Percentiles rank a stretch among this genome's conserved stretches.
Conservation (phyloP, 2,329 filamentous ascomycete species). For the Claviceps pazoutovae region DNA sequence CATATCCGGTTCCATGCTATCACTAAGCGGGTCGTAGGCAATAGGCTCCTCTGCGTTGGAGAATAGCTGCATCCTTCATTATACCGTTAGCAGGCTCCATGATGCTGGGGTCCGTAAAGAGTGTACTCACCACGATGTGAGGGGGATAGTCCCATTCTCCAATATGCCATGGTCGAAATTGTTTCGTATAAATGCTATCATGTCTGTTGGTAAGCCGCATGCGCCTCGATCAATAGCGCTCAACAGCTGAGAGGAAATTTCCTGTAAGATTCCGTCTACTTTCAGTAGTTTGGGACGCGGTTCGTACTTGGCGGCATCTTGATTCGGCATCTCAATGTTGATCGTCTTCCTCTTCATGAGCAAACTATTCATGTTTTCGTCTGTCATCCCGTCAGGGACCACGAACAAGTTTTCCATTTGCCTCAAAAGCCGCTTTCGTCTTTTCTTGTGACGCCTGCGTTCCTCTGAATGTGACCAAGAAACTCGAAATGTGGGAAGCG, state of each 20-base stretch:
- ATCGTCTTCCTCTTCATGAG: background rate
- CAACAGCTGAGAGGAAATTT: conserved; percentile 10
- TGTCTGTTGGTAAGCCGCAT: conserved; percentile 13
- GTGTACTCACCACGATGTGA: conserved; percentile 21
- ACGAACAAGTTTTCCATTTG: conserved; percentile 20
- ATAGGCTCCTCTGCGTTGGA: background rate
- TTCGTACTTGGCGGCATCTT: background rate
- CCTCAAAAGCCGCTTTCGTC: conserved; percentile 15
- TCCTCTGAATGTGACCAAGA: conserved; percentile 14
- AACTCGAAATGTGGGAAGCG: conserved; percentile 15
- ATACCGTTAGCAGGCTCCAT: background rate
- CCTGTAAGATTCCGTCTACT: conserved; percentile 11
- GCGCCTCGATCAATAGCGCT: conserved; percentile 7
- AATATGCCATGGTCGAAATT: conserved; percentile 13
- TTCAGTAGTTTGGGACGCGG: conserved; percentile 10
- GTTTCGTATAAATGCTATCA: conserved; percentile 15
- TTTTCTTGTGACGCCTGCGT: conserved; percentile 15
- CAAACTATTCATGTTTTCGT: conserved; percentile 12
- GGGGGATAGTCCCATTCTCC: conserved; percentile 13
- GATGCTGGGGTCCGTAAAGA: background rate
- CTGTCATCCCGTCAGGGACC: conserved; percentile 22
- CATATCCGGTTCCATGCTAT: conserved; percentile 16
- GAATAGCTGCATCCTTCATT: conserved; percentile 15
- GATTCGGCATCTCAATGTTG: background rate
- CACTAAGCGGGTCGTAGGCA: conserved; percentile 5